Conservation (phyloP, 2,329 filamentous ascomycete species). For the Aureobasidium pullulans region DNA sequence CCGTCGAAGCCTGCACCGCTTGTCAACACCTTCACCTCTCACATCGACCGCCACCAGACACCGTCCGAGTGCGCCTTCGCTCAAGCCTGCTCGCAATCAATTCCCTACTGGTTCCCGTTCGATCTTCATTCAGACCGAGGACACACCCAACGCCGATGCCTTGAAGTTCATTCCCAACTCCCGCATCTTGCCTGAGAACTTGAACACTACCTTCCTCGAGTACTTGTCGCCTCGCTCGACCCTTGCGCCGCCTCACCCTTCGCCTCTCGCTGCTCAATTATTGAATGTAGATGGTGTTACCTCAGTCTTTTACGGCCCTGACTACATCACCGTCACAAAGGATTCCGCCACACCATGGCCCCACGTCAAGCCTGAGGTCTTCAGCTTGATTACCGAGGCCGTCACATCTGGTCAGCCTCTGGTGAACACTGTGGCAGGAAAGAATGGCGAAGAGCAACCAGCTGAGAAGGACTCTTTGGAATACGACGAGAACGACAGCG, state of each 20-base stretch:
- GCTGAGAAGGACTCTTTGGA: constrained; percentile 59
- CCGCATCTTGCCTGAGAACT: constrained; percentile 66
- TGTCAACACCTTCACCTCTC: constrained; percentile 8
- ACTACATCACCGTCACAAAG: constrained; percentile 97
- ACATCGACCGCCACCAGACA: constrained; percentile 8
- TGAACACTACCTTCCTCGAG: constrained; percentile 76
- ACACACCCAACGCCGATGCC: constrained; percentile 87
- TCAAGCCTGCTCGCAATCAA: neutral
- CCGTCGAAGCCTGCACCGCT: constrained; percentile 4
- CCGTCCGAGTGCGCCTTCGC: constrained; percentile 4
- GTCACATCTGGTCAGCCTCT: constrained; percentile 77
- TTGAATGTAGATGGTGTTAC: constrained; percentile 94
- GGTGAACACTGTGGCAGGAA: constrained; percentile 63
- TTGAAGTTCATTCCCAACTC: constrained; percentile 89
- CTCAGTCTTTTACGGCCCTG: constrained; percentile 84
- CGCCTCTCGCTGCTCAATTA: constrained; percentile 80
- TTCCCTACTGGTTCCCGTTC: constrained; percentile 44
- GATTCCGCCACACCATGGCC: constrained; percentile 82
- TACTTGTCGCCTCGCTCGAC: constrained; percentile 86
- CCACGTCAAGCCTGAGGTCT: constrained; percentile 90
- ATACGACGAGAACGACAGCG: constrained; percentile 84
- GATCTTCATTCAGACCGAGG: constrained; percentile 97
- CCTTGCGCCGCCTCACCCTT: constrained; percentile 80
- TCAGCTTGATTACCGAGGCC: constrained; percentile 87
- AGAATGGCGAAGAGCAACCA: constrained; percentile 41